Evolutionary conservation across 768 basidiomycete genomes (phyloP).

Genomic region (Phaeotremella fagi): DNA sequence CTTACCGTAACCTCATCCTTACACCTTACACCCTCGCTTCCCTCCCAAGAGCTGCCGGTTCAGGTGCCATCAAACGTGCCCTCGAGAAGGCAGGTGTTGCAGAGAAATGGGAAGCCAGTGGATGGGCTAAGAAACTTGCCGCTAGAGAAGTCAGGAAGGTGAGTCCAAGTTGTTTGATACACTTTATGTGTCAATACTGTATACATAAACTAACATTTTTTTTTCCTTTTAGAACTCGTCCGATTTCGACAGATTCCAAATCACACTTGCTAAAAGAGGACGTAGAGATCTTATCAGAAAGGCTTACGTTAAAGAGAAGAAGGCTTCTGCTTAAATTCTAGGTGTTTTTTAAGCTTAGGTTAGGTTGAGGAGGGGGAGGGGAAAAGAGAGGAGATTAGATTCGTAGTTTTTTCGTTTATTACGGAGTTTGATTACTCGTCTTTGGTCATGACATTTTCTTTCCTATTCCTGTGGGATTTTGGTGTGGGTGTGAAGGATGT

Average conservation of each 20-base stretch:
- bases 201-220: background rate
- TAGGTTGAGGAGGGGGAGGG: background rate
- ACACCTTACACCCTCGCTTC: conserved; percentile 75
- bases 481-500: too few species aligned
- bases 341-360: background rate
- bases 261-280: conserved; percentile 84
- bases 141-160: conserved; percentile 66
- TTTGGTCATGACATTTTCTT: too few species aligned
- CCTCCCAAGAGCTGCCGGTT: conserved; percentile 80
- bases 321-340: conserved; percentile 45
- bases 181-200: background rate
- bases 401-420: background rate
- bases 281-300: conserved; percentile 59
- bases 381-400: background rate
- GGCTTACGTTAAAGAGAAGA: conserved; percentile 51
- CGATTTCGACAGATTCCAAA: conserved; percentile 88
- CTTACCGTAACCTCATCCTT: conserved; percentile 87
- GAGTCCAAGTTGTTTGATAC: conserved; percentile 7
- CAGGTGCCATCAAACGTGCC: conserved; percentile 75
- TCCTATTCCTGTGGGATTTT: too few species aligned
- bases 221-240: conserved; percentile 53
- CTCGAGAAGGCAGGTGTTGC: conserved; percentile 77
- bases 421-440: too few species aligned
- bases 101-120: conserved; percentile 81
- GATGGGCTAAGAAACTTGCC: conserved; percentile 82